phyloP scores from a whole-genome alignment of 257 asterid genomes.

The Ehretia macrophylla region DNA sequence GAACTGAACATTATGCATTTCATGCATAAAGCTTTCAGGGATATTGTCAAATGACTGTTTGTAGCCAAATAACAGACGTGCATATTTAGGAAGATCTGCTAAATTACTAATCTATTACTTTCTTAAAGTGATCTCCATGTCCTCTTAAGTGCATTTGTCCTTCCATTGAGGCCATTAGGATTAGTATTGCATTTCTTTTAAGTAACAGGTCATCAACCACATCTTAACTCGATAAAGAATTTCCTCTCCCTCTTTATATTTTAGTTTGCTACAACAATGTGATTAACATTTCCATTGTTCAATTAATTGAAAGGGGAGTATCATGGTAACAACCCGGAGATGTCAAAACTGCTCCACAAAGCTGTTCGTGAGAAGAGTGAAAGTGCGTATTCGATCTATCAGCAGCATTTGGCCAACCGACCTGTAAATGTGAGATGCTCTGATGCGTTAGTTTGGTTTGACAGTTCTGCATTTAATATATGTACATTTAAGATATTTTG shows the following conservation, averaged over 20 bases:
- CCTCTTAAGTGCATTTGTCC: too few species aligned
- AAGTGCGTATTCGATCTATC: constrained; percentile 82
- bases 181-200: too few species aligned
- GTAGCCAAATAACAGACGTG: too few species aligned
- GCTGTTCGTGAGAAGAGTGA: constrained; percentile 94
- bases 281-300: constrained; percentile 18
- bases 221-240: neutral
- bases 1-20: too few species aligned
- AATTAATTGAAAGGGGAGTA: constrained; percentile 64
- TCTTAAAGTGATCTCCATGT: too few species aligned
- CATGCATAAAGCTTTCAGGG: too few species aligned
- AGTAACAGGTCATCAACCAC: neutral
- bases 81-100: too few species aligned
- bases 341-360: constrained; percentile 99
- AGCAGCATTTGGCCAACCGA: constrained; percentile 93
- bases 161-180: too few species aligned
- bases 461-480: neutral
- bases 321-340: constrained; percentile 98
- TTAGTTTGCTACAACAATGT: neutral
- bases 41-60: too few species aligned
- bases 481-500: neutral
- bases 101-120: too few species aligned
- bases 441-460: constrained; percentile 2
- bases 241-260: neutral
- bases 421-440: constrained; percentile 83